Percentiles rank a stretch among this genome's conserved stretches.
phyloP scores from a whole-genome alignment of 2,329 filamentous ascomycete species.

The Monosporascus sp. region DNA sequence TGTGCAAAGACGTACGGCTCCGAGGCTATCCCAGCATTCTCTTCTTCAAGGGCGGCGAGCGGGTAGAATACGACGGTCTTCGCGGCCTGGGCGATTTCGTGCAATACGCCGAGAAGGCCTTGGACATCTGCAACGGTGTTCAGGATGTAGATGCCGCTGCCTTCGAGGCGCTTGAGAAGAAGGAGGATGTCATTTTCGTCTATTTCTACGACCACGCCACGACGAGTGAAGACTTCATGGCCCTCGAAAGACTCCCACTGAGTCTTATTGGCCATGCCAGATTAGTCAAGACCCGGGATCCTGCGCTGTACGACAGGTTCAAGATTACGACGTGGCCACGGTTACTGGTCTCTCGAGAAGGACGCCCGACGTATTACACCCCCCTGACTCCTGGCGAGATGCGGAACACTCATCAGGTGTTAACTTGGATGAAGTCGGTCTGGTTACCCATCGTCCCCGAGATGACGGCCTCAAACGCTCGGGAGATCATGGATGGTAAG shows the following conservation, averaged over 20 bases:
- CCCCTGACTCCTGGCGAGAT: constrained; percentile 85
- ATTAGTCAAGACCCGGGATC: constrained; percentile 84
- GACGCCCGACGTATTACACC: constrained; percentile 83
- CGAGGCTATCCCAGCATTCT: constrained; percentile 81
- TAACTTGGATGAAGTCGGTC: constrained; percentile 91
- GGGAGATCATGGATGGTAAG: constrained; percentile 92
- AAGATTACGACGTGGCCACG: constrained; percentile 98
- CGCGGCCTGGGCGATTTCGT: constrained; percentile 88
- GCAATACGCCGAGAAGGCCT: constrained; percentile 78
- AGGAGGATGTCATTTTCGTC: constrained; percentile 91
- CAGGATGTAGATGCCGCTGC: constrained; percentile 70
- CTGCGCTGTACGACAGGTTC: constrained; percentile 70
- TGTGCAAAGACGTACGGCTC: constrained; percentile 89
- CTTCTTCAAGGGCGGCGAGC: constrained; percentile 88
- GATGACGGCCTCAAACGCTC: constrained; percentile 82
- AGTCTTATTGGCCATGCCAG: constrained; percentile 88
- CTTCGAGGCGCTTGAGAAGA: constrained; percentile 81
- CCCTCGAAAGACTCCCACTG: constrained; percentile 79
- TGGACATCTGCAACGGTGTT: constrained; percentile 71
- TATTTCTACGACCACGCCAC: constrained; percentile 98
- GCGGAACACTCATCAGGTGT: constrained; percentile 75
- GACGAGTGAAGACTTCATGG: constrained; percentile 83
- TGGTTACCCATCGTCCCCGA: constrained; percentile 97
- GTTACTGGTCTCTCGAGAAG: constrained; percentile 81
- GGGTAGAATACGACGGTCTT: constrained; percentile 87